Percentiles rank a stretch among this genome's conserved stretches.
phyloP scores from a whole-genome alignment of 2,329 filamentous ascomycete genomes.

The Parasarocladium wereldwijsianum region DNA sequence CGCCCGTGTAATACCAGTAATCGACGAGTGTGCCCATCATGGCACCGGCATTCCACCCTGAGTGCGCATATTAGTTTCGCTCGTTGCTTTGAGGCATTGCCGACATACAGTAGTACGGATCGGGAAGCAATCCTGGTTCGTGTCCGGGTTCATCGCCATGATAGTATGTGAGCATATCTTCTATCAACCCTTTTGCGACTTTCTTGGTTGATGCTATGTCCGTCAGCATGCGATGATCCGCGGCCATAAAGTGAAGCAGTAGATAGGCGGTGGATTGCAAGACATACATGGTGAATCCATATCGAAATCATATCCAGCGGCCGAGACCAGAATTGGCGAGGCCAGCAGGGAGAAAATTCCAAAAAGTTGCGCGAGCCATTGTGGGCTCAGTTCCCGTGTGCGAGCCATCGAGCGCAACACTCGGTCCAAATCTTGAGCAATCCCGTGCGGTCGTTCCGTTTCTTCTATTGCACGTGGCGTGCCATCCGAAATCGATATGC shows the following conservation, averaged over 20 bases:
- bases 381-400: background rate
- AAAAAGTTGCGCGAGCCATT: background rate
- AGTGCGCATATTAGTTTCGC: constrained; percentile 1
- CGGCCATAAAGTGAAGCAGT: background rate
- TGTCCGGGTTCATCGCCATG: constrained; percentile 32
- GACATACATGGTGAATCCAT: constrained; percentile 1
- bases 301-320: constrained; percentile 1
- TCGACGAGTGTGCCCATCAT: constrained; percentile 60
- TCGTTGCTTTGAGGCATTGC: background rate
- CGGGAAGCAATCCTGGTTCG: constrained; percentile 34
- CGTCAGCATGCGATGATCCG: background rate
- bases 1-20: constrained; percentile 74
- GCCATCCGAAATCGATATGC: no score
- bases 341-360: constrained; percentile 1
- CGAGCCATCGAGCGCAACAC: no score
- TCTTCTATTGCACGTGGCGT: no score
- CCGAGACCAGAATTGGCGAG: background rate
- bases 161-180: constrained; percentile 30
- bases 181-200: constrained; percentile 33
- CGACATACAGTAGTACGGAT: constrained; percentile 38
- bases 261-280: background rate
- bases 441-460: no score
- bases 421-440: no score
- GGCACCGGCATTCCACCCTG: constrained; percentile 61
- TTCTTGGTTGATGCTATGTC: constrained; percentile 31